Conservation (phyloP, 164 flowering plant genomes). For the Santalum album region DNA sequence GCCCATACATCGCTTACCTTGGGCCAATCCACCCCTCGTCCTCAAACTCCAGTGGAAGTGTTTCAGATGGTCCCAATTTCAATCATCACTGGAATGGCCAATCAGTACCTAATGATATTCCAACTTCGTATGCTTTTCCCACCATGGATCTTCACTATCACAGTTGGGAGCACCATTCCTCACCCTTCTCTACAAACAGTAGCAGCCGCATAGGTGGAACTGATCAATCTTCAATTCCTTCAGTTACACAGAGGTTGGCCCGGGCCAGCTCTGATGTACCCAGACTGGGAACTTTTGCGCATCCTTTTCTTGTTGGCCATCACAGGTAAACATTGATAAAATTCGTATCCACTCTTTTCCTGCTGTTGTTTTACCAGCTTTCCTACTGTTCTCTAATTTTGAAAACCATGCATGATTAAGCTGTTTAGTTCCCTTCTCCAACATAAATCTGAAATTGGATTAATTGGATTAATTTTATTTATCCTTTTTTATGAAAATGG, state of each 20-base stretch:
- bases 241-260: conserved; percentile 34
- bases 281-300: conserved; percentile 43
- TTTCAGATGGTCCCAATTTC: conserved; percentile 51
- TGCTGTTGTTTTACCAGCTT: no score
- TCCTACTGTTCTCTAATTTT: no score
- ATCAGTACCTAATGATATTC: conserved; percentile 42
- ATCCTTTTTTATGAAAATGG: no score
- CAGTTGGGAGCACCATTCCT: conserved; percentile 55
- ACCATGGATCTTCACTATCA: conserved; percentile 53
- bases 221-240: conserved; percentile 37
- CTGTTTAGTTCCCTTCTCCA: no score
- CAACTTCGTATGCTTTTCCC: conserved; percentile 53
- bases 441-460: no score
- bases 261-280: conserved; percentile 45
- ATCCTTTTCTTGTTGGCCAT: conserved; percentile 47
- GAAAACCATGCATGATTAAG: no score
- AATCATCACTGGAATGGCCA: conserved; percentile 59
- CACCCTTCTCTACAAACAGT: conserved; percentile 36
- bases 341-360: no score
- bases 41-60: conserved; percentile 48
- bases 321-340: conserved; percentile 39
- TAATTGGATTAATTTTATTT: no score
- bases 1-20: conserved; percentile 70
- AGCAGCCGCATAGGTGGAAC: conserved; percentile 27
- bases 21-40: conserved; percentile 72